phyloP scores from a whole-genome alignment of 2,329 filamentous ascomycete species.

The Basipetospora chlamydospora region DNA sequence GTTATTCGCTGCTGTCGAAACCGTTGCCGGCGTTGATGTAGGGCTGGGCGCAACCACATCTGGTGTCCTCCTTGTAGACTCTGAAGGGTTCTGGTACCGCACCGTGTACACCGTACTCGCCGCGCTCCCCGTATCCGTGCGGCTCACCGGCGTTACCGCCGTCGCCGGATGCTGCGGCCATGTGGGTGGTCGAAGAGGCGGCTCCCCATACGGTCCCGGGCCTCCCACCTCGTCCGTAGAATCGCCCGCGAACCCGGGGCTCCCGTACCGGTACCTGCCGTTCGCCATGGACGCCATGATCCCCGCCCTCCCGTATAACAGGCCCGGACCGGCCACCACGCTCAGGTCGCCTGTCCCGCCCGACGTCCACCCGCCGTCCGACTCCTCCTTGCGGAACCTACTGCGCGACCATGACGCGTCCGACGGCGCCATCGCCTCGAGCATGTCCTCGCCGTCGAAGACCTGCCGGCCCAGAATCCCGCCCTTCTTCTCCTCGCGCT shows the following conservation, averaged over 20 bases:
- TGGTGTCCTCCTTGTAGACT: constrained; percentile 31
- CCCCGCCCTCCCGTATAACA: constrained; percentile 1
- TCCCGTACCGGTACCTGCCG: constrained; percentile 1
- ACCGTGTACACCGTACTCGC: constrained; percentile 51
- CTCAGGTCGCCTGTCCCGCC: constrained; percentile 1
- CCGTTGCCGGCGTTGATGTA: too few relatives aligned
- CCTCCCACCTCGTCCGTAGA: background rate
- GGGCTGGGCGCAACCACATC: constrained; percentile 19
- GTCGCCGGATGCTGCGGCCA: constrained; percentile 43
- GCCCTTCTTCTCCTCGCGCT: constrained; percentile 87
- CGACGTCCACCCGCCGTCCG: constrained; percentile 9
- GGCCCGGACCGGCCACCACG: background rate
- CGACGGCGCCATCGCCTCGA: constrained; percentile 27
- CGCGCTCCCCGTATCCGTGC: constrained; percentile 48
- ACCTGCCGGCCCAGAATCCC: constrained; percentile 82
- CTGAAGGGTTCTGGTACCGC: constrained; percentile 43
- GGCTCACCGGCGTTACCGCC: constrained; percentile 41
- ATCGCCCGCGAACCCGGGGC: constrained; percentile 7
- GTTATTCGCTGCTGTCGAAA: too few relatives aligned
- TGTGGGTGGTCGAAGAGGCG: constrained; percentile 31
- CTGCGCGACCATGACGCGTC: constrained; percentile 11
- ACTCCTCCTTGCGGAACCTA: constrained; percentile 20
- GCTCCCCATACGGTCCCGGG: background rate
- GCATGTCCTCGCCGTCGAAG: constrained; percentile 88
- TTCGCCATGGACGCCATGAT: constrained; percentile 2